Conservation (phyloP, 441 rosid genomes). For the Isatis lusitanica region DNA sequence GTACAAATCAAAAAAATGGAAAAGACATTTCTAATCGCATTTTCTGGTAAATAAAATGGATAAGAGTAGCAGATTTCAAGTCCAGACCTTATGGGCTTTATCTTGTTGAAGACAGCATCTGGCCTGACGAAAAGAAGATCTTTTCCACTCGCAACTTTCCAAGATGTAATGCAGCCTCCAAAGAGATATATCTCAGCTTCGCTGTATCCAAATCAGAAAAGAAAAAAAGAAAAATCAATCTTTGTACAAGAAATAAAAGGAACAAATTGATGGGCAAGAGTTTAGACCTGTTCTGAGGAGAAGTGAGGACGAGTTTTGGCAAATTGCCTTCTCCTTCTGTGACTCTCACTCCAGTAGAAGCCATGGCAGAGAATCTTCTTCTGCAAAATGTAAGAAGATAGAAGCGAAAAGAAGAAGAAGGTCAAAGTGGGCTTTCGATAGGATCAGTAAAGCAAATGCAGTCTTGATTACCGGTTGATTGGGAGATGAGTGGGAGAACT, state of each 20-base stretch:
- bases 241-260: neutral
- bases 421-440: neutral
- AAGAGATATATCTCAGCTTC: constrained; percentile 89
- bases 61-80: neutral
- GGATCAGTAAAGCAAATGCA: neutral
- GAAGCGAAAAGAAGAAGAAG: too few species aligned
- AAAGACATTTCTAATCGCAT: too few species aligned
- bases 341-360: constrained; percentile 64
- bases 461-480: constrained; percentile 45
- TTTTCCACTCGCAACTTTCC: constrained; percentile 76
- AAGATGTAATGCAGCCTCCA: constrained; percentile 91
- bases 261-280: neutral
- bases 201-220: constrained; percentile 34
- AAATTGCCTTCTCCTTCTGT: constrained; percentile 87
- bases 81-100: constrained; percentile 78
- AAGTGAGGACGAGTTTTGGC: constrained; percentile 81
- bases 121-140: constrained; percentile 93
- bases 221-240: neutral
- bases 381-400: constrained; percentile 7
- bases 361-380: constrained; percentile 54
- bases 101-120: constrained; percentile 94
- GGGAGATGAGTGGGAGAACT: constrained; percentile 45
- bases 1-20: neutral
- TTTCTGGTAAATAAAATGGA: neutral
- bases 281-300: constrained; percentile 65